These are phyloP conservation scores for Blastocladiella emersonii DNA, from an alignment of 371 early-diverging fungal species.

Conservation along the genomic window DNA sequence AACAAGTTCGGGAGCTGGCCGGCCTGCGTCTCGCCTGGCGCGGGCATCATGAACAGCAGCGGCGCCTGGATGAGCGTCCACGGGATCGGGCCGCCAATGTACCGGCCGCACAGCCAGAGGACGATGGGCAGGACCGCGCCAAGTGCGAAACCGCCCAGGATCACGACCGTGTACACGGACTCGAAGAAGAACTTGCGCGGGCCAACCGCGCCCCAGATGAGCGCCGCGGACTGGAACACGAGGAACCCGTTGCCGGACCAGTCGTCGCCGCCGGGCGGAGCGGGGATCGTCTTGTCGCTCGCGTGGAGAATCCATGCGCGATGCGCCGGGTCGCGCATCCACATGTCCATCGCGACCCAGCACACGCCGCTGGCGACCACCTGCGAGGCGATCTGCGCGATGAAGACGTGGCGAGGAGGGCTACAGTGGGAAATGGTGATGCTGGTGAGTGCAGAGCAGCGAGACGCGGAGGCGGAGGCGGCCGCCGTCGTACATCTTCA, in stretches of 20 bases:
- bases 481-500: too few relatives aligned
- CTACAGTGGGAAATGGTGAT: too few relatives aligned
- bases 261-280: not conserved
- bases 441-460: too few relatives aligned
- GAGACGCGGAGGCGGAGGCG: too few relatives aligned
- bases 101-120: not conserved
- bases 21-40: too few relatives aligned
- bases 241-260: not conserved
- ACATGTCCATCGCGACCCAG: constrained; percentile 41
- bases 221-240: constrained; percentile 12
- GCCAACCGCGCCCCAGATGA: constrained; percentile 26
- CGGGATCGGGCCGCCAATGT: not conserved
- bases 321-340: constrained; percentile 17
- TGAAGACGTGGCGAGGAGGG: constrained; percentile 33
- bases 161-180: not conserved
- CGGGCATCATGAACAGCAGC: not conserved
- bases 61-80: not conserved
- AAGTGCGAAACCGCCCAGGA: constrained; percentile 7
- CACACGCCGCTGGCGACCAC: constrained; percentile 43
- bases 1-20: too few relatives aligned
- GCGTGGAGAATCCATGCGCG: not conserved
- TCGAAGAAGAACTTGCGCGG: constrained; percentile 13
- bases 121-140: constrained; percentile 14
- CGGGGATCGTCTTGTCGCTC: not conserved
- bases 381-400: constrained; percentile 47